phyloP scores from a whole-genome alignment of 768 basidiomycete genomes.

The Russula dissimulans region DNA sequence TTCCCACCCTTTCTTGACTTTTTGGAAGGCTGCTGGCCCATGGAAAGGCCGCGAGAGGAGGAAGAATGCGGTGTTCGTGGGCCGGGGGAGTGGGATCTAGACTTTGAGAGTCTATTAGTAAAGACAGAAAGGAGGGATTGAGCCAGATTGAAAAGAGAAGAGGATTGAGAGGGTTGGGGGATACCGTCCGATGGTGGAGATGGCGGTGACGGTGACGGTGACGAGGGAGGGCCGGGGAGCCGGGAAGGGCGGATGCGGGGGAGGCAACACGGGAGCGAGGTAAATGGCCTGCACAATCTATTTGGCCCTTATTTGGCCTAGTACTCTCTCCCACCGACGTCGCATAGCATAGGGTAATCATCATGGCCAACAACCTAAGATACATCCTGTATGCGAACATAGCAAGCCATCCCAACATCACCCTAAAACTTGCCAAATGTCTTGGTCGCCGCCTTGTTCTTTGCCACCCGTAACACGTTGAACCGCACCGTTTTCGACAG shows the following conservation, averaged over 20 bases:
- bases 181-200: background rate
- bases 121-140: constrained; percentile 72
- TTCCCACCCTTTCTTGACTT: constrained; percentile 63
- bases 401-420: constrained; percentile 10
- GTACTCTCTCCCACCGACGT: background rate
- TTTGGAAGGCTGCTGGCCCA: constrained; percentile 83
- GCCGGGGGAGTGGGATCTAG: constrained; percentile 64
- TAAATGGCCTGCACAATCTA: constrained; percentile 1
- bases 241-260: background rate
- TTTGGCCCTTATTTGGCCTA: constrained; percentile 18
- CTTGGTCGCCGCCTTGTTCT: constrained; percentile 87
- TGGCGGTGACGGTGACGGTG: constrained; percentile 4
- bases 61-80: constrained; percentile 36
- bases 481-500: constrained; percentile 98
- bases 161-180: constrained; percentile 3
- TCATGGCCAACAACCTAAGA: constrained; percentile 26
- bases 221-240: background rate
- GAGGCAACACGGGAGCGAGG: background rate
- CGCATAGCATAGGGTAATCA: constrained; percentile 19
- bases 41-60: constrained; percentile 36
- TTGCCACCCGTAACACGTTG: constrained; percentile 93
- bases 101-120: constrained; percentile 60
- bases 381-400: constrained; percentile 22
- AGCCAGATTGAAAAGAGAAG: constrained; percentile 75
- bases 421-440: constrained; percentile 88